Evolutionary conservation across 176 grass and related monocot species (phyloP), one percentile per base, ranked within the genome.

Genomic region (Oryza brachyantha): DNA sequence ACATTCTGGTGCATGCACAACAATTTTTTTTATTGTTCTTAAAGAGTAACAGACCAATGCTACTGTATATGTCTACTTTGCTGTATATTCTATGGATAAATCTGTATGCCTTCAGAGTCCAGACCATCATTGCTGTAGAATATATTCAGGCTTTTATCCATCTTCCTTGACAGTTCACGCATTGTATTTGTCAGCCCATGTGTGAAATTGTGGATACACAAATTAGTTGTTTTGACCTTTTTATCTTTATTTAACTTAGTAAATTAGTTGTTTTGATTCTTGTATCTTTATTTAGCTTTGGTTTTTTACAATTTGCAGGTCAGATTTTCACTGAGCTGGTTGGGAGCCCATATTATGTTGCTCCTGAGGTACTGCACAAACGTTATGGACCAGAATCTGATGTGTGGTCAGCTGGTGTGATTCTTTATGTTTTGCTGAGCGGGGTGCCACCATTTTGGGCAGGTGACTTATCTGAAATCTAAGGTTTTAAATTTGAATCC

Each of bases 361-460:
- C 93, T 79, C 93, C 93, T 73, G 93, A 97, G 79, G 93, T 97
- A 72, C 70, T 97, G 10, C 64, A 85, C 76, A 97, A 92, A 78
- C 83, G 85, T 27, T 97, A 88, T 38, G 93, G 93, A 73, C 93
- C 93, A 50, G 93, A 93, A 91, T 86, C 86, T 0, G 93, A 97
- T 75, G 91, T 93, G 52, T 97, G 90, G 90, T 93, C 90, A 79
- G 93, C 88, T 79, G 93, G 93, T 70, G 88, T 97, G 70, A 87
- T 97, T 66, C 85, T 97, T 3, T 97, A 97, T 70, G 91, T 97
- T 61, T 39, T 97, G n/a, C 80, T 97, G 54, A 91, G 93, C 40
- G 93, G 93, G 28, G 93, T 97, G 29, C 93, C 93, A 60, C 93
- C 93, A 64, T 97, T 97, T 89, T 97, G 90, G 90, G 93, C 93